Percentiles rank a stretch among this genome's conserved stretches.
Evolutionary conservation across 2,329 filamentous ascomycete species (phyloP).

Genomic region (Coleophoma crateriformis): DNA sequence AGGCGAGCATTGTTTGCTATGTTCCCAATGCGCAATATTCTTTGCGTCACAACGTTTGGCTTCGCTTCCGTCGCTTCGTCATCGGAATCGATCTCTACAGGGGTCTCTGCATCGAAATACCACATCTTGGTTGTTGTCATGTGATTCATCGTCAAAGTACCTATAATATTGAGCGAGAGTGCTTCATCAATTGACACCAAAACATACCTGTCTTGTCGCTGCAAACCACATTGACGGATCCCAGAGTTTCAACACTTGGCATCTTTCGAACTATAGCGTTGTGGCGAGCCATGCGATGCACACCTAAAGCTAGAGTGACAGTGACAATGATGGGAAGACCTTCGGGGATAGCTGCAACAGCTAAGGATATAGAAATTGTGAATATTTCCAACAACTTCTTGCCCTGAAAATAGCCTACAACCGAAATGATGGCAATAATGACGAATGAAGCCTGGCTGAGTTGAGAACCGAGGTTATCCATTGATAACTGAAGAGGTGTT

Average conservation of each 20-base stretch:
- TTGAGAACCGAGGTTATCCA: slow-evolving; percentile 96
- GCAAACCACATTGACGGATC: slow-evolving; percentile 99
- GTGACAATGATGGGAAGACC: slow-evolving; percentile 97
- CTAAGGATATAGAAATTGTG: slow-evolving; percentile 93
- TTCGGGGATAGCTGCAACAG: slow-evolving; percentile 93
- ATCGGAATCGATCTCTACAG: slow-evolving; percentile 42
- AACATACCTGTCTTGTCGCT: slow-evolving; percentile 84
- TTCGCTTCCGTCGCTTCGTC: slow-evolving; percentile 48
- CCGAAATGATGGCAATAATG: slow-evolving; percentile 87
- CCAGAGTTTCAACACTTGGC: slow-evolving; percentile 94
- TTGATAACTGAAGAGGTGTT: slow-evolving; percentile 88
- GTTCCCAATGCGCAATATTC: slow-evolving; percentile 86
- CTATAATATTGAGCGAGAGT: slow-evolving; percentile 28
- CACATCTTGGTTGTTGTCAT: slow-evolving; percentile 98
- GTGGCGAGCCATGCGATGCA: slow-evolving; percentile 91
- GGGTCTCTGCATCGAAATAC: slow-evolving; percentile 69
- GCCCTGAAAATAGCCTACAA: slow-evolving; percentile 86
- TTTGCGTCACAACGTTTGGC: slow-evolving; percentile 68
- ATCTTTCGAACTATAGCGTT: slow-evolving; percentile 93
- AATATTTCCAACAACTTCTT: slow-evolving; percentile 91
- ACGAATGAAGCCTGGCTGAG: slow-evolving; percentile 95
- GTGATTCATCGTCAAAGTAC: slow-evolving; percentile 93
- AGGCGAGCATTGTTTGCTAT: slow-evolving; percentile 92
- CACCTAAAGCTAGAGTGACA: slow-evolving; percentile 88
- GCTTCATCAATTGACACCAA: too few relatives aligned